These are phyloP conservation scores for Fusarium pseudoanthophilum DNA, from an alignment of 2,329 filamentous ascomycete species.

Conservation along the genomic window DNA sequence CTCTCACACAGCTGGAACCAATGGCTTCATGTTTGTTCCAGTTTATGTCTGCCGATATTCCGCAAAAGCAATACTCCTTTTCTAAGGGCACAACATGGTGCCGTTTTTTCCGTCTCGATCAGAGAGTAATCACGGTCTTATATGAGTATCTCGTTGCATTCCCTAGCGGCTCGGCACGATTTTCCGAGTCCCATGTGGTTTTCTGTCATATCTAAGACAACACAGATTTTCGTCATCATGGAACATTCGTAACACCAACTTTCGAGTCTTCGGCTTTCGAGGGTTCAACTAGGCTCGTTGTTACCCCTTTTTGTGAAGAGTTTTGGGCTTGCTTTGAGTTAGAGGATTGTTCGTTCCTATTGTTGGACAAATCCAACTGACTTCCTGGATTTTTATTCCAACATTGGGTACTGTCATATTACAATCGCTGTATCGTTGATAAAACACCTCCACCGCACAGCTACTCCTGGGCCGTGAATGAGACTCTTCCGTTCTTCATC, in stretches of 20 bases:
- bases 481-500: background rate
- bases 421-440: background rate
- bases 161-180: slow-evolving; percentile 17
- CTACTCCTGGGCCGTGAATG: background rate
- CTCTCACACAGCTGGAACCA: background rate
- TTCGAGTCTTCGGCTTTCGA: background rate
- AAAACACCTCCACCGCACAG: background rate
- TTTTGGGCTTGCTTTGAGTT: background rate
- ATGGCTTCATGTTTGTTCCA: background rate
- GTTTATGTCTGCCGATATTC: slow-evolving; percentile 1
- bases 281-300: background rate
- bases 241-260: background rate
- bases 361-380: background rate
- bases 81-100: background rate
- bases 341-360: background rate
- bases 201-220: slow-evolving; percentile 3
- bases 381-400: background rate
- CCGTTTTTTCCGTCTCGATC: slow-evolving; percentile 5
- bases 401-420: background rate
- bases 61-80: background rate
- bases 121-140: background rate
- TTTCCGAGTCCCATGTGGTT: slow-evolving; percentile 10
- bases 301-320: background rate
- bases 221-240: background rate
- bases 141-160: slow-evolving; percentile 27